Percentiles rank a stretch among this genome's conserved stretches.
These are phyloP conservation scores for Yamadazyma takamatsuzukensis DNA, from an alignment of 805 yeast species.

Conservation along the genomic window DNA sequence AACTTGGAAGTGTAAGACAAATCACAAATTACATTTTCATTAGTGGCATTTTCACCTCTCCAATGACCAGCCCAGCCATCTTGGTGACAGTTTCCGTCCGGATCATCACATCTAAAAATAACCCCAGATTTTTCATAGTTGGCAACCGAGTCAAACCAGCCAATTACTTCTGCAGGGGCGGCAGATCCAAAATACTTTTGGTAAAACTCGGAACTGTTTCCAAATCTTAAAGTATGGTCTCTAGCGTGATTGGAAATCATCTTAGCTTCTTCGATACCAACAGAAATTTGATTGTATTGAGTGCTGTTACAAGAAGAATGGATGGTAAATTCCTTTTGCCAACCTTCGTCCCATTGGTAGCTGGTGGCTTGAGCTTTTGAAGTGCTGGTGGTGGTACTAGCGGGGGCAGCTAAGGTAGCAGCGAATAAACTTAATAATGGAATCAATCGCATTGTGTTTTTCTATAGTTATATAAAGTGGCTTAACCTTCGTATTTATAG, in stretches of 20 bases:
- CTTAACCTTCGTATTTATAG: too few species aligned
- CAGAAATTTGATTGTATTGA: constrained; percentile 14
- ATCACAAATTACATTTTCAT: constrained; percentile 41
- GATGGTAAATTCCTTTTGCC: constrained; percentile 12
- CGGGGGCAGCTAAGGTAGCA: constrained; percentile 2
- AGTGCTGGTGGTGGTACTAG: constrained; percentile 1
- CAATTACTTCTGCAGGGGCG: constrained; percentile 31
- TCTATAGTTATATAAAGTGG: too few species aligned
- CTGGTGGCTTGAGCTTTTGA: constrained; percentile 4
- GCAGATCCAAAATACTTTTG: constrained; percentile 37
- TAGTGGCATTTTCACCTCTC: constrained; percentile 29
- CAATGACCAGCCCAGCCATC: constrained; percentile 39
- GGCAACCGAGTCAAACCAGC: constrained; percentile 29
- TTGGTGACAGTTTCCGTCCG: constrained; percentile 31
- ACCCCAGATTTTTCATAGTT: constrained; percentile 29
- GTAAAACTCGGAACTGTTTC: constrained; percentile 27
- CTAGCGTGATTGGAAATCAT: constrained; percentile 31
- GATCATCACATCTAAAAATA: constrained; percentile 37
- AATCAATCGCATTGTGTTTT: constrained; percentile 1
- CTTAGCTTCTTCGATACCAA: constrained; percentile 26
- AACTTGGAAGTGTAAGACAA: constrained; percentile 28
- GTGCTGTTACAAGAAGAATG: constrained; percentile 16
- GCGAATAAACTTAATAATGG: not conserved
- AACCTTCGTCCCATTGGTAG: constrained; percentile 13
- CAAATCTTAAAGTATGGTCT: constrained; percentile 29